A percentile compares a stretch with the other conserved stretches of the same genome.
These are phyloP conservation scores for Ulvella scutata DNA, from an alignment of 139 green algal species.

Conservation along the genomic window DNA sequence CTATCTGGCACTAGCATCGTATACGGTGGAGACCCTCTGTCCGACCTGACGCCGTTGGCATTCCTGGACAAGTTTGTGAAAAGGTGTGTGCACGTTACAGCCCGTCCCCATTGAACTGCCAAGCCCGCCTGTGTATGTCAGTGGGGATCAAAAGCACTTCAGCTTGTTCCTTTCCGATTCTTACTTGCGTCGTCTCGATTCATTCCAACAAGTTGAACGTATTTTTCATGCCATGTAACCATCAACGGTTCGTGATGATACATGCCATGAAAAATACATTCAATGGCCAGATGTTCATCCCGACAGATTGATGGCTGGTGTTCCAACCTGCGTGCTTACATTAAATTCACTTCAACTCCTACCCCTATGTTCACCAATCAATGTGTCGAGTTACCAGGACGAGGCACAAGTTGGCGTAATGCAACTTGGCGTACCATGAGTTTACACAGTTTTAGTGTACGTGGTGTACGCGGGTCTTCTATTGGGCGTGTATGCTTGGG, in stretches of 20 bases:
- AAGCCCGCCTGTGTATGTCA: background rate
- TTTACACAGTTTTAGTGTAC: too few species aligned
- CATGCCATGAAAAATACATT: background rate
- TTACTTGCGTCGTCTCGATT: background rate
- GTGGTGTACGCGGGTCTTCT: too few species aligned
- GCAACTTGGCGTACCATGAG: too few species aligned
- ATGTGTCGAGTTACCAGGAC: too few species aligned
- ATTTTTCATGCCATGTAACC: too few species aligned
- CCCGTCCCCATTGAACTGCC: background rate
- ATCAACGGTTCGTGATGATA: background rate
- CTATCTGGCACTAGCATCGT: conserved; percentile 54
- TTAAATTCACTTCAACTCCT: too few species aligned
- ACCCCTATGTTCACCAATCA: too few species aligned
- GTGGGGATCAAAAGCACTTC: background rate
- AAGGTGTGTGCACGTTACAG: conserved; percentile 15
- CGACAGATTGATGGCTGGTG: too few species aligned
- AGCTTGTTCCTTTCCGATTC: background rate
- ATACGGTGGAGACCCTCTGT: conserved; percentile 81
- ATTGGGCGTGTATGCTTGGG: too few species aligned
- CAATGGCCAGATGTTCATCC: background rate
- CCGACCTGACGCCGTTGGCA: conserved; percentile 53
- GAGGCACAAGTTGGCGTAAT: too few species aligned
- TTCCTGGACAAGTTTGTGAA: conserved; percentile 93
- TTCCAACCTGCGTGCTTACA: too few species aligned
- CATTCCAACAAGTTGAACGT: too few species aligned